Base-by-base conservation (phyloP, 1,284 basidiomycete species). In the Sporisorium reilianum region DNA sequence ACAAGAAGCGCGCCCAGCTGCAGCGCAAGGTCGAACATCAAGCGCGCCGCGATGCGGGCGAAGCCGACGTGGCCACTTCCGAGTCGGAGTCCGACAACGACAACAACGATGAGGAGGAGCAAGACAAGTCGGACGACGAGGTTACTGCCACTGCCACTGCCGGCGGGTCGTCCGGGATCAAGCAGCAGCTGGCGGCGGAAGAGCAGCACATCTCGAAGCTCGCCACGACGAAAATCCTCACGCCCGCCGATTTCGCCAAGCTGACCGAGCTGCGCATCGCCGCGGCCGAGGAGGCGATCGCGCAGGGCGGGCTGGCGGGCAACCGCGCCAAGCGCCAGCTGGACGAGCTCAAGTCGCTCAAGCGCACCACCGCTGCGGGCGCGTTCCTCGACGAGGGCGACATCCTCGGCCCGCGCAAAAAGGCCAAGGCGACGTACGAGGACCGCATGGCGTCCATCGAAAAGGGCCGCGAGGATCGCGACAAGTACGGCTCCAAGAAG, bases 171-270 rank as follows among this genome's bases (percentile, higher is more conserved):
- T 42, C 55, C 10, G 36, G 14, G 16, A 51, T 67, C 25, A 58
- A 48, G 25, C 25, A 51, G 18, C 59, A 75, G n/a, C 51, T 68
- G 2, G 62, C 56, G 4, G 64, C 54, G 4, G 64, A 71, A 44
- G 73, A 71, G 42, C 53, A 69, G 0, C 49, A 60, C 42, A 71
- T 84, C 50, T 82, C 84, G 9, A 77, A 74, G 41, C 79, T 86
- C 18, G 93, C 92, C 5, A 93, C 91, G 1, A 92, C 91, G 28
- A 94, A 93, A 87, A 99, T 99, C 81, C 90, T 99, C 36, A 99
- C 97, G 0, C 97, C 97, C 0, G 95, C 95, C 28, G 96, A 99
- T 86, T 99, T 98, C 85, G 93, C 93, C 0, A 87, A 97, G 54
- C 89, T 99, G 60, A 93, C 94, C 80, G 93, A 97, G 79, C 90